Conservation (phyloP, 73 alveolate species). For the Blepharisma japonicum region DNA sequence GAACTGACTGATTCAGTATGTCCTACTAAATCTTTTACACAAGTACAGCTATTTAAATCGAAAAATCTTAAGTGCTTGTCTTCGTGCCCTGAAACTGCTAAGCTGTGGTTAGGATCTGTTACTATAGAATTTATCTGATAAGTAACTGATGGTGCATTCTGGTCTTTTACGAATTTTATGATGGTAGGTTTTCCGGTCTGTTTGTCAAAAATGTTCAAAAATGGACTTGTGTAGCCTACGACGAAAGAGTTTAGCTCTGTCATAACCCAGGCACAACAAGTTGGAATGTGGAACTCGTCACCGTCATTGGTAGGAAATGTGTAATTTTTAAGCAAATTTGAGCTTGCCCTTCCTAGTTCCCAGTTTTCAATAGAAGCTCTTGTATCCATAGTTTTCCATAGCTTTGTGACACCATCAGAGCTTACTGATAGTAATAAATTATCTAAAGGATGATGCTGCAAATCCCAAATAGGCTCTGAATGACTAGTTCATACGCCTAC, state of each 20-base stretch:
- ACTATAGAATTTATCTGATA: background rate
- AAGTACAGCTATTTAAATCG: background rate
- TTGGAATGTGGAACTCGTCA: background rate
- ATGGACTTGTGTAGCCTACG: conserved; percentile 1
- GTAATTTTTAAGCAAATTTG: background rate
- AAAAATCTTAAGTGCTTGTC: conserved; percentile 5
- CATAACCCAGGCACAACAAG: conserved; percentile 2
- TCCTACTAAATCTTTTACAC: background rate
- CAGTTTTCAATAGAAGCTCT: no score
- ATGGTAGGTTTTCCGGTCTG: background rate
- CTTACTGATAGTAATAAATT: no score
- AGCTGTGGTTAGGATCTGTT: background rate
- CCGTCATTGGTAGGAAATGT: background rate
- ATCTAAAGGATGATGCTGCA: no score
- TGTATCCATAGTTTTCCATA: no score
- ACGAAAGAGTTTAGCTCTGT: background rate
- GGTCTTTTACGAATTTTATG: background rate
- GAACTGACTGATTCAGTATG: background rate
- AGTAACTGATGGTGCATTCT: background rate
- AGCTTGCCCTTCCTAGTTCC: background rate
- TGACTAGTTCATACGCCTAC: no score
- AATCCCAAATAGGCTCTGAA: no score
- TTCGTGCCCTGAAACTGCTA: conserved; percentile 13
- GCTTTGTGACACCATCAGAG: no score
- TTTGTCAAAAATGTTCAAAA: background rate